These are phyloP conservation scores for Striga asiatica DNA, from an alignment of 257 asterid genomes.

Conservation along the genomic window DNA sequence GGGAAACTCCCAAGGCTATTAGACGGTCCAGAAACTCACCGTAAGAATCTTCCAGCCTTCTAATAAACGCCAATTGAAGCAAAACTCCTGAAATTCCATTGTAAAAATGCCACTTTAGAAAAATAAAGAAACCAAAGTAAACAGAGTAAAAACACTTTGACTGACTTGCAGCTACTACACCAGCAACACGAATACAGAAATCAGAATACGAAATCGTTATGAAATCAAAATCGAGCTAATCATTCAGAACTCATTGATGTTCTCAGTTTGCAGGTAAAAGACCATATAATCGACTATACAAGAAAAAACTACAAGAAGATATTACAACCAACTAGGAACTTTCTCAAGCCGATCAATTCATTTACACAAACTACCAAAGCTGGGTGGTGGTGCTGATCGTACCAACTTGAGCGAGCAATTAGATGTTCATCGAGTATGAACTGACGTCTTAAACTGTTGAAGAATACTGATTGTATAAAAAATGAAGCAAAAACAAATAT, in stretches of 20 bases:
- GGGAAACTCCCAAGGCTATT: too few relatives aligned
- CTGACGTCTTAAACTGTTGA: too few relatives aligned
- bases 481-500: background rate
- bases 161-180: background rate
- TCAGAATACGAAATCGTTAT: background rate
- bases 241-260: background rate
- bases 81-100: slow-evolving; percentile 49
- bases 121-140: too few relatives aligned
- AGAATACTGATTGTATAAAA: too few relatives aligned
- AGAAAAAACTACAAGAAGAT: too few relatives aligned
- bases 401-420: background rate
- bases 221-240: background rate
- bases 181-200: too few relatives aligned
- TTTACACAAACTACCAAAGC: background rate
- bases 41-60: slow-evolving; percentile 64
- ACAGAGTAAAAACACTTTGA: background rate
- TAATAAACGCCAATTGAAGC: slow-evolving; percentile 54
- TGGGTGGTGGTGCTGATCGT: background rate
- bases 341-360: background rate
- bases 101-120: too few relatives aligned
- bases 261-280: background rate
- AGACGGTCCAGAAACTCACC: slow-evolving; percentile 35
- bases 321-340: background rate
- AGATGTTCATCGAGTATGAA: background rate
- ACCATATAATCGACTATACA: background rate